Evolutionary conservation across 2,329 filamentous ascomycete species (phyloP).

Genomic region (Zopfia rhizophila): DNA sequence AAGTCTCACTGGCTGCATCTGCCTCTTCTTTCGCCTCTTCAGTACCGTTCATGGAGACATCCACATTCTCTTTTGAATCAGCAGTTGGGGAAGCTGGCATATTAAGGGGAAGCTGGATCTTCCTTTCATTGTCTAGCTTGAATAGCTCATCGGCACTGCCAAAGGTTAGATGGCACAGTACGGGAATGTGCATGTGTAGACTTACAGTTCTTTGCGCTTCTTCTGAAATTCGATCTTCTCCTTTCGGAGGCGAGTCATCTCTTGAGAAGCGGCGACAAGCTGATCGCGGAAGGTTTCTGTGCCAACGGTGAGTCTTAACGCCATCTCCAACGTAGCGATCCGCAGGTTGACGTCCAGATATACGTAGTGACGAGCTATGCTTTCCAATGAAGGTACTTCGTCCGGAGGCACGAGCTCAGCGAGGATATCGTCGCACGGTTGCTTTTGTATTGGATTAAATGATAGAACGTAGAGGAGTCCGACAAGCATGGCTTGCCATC

Average conservation of each 20-base stretch:
- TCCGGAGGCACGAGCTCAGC: conserved; percentile 82
- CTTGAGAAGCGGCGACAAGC: conserved; percentile 90
- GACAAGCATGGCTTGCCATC: conserved; percentile 91
- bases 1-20: conserved; percentile 78
- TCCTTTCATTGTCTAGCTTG: conserved; percentile 76
- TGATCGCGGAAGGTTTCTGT: conserved; percentile 88
- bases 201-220: conserved; percentile 72
- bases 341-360: conserved; percentile 84
- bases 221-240: conserved; percentile 94
- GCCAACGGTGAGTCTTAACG: conserved; percentile 85
- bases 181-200: conserved; percentile 31
- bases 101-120: conserved; percentile 77
- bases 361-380: conserved; percentile 76
- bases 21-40: conserved; percentile 72
- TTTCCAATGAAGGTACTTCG: conserved; percentile 78
- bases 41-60: conserved; percentile 69
- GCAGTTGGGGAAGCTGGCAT: conserved; percentile 69
- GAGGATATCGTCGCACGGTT: conserved; percentile 81
- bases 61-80: conserved; percentile 63
- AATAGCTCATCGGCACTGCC: conserved; percentile 76
- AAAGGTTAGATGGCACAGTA: conserved; percentile 12
- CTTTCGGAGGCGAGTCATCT: conserved; percentile 95
- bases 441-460: conserved; percentile 74
- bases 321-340: conserved; percentile 81
- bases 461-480: conserved; percentile 88